These are phyloP conservation scores for Silybum marianum DNA, from an alignment of 129 eudicot species.

Conservation along the genomic window DNA sequence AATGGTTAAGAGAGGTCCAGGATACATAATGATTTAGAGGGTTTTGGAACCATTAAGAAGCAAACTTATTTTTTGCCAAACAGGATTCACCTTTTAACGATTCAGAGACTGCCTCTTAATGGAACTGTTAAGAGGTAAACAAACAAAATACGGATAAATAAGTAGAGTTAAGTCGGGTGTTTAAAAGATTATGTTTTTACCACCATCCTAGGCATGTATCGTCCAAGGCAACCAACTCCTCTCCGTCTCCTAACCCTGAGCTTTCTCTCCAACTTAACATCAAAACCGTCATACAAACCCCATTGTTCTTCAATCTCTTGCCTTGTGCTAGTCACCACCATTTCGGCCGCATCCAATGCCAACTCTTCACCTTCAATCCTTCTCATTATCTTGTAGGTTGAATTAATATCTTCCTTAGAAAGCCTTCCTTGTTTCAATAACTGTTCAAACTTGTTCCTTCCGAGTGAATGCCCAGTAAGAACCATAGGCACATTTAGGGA, in stretches of 20 bases:
- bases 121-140: too few species aligned
- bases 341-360: constrained; percentile 76
- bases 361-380: constrained; percentile 89
- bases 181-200: constrained; percentile 35
- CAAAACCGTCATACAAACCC: constrained; percentile 88
- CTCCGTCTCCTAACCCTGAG: constrained; percentile 67
- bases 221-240: constrained; percentile 72
- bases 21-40: too few species aligned
- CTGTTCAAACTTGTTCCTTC: constrained; percentile 81
- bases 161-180: background rate
- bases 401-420: constrained; percentile 66
- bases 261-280: constrained; percentile 71
- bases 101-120: too few species aligned
- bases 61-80: too few species aligned
- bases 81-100: too few species aligned
- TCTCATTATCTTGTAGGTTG: constrained; percentile 79
- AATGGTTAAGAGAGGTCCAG: too few species aligned
- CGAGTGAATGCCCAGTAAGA: constrained; percentile 80
- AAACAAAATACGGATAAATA: too few species aligned
- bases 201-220: constrained; percentile 88
- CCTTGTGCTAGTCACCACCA: constrained; percentile 83
- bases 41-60: too few species aligned
- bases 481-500: constrained; percentile 81
- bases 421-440: constrained; percentile 73
- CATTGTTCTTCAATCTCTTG: constrained; percentile 93